phyloP scores from a whole-genome alignment of 345 rosid genomes.

The Dimocarpus longan region DNA sequence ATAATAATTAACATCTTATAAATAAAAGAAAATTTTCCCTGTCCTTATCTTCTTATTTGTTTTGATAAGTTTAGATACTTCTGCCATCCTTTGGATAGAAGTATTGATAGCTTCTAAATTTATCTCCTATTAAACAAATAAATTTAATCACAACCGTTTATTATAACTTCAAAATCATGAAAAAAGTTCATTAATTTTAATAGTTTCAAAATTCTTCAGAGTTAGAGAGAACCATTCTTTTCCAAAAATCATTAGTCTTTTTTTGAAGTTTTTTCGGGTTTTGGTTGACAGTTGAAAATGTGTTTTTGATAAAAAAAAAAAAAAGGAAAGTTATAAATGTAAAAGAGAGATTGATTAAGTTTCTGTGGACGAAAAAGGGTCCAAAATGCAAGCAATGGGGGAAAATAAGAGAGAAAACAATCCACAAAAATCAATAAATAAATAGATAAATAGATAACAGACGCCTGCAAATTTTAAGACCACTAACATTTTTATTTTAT shows the following conservation, averaged over 20 bases:
- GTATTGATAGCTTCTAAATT: too few species aligned
- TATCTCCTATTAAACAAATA: too few species aligned
- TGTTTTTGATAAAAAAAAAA: too few species aligned
- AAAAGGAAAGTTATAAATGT: too few species aligned
- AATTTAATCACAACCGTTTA: too few species aligned
- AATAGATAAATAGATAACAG: background rate
- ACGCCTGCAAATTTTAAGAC: background rate
- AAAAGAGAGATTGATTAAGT: background rate
- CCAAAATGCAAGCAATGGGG: background rate
- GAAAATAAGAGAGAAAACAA: background rate
- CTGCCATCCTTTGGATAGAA: background rate
- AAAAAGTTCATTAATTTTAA: background rate
- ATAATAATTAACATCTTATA: too few species aligned
- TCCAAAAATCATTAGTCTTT: too few species aligned
- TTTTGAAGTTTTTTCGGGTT: too few species aligned
- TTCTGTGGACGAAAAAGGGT: slow-evolving; percentile 5
- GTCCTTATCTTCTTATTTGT: background rate
- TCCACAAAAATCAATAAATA: background rate
- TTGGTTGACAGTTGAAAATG: background rate
- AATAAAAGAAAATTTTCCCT: too few species aligned
- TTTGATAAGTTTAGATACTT: background rate
- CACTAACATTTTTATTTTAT: background rate
- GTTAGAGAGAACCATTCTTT: background rate
- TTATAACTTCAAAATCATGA: background rate
- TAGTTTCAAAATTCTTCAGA: background rate